Evolutionary conservation across 2,329 filamentous ascomycete species (phyloP).

Genomic region (Lecanicillium sp.): DNA sequence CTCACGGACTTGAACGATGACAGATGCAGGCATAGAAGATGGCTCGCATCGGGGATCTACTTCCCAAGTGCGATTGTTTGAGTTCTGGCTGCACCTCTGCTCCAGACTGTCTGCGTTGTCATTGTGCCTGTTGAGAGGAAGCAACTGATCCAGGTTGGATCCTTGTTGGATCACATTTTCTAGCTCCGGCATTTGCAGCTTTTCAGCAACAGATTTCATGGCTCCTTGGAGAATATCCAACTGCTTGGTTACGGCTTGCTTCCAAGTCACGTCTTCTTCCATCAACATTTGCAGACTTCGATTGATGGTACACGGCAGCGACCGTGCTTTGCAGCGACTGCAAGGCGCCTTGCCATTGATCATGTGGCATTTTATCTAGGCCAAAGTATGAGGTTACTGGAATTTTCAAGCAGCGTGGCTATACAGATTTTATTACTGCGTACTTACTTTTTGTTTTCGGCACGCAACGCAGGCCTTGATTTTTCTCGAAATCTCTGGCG

Average conservation of each 20-base stretch:
- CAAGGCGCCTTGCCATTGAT: conserved; percentile 30
- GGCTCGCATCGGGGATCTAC: conserved; percentile 10
- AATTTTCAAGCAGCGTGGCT: too few species aligned
- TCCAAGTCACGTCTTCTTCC: conserved; percentile 34
- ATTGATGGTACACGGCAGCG: conserved; percentile 34
- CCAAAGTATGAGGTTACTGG: neutral
- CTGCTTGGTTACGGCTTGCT: conserved; percentile 30
- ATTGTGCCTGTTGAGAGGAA: conserved; percentile 2
- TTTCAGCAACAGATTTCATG: conserved; percentile 16
- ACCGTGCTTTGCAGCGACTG: conserved; percentile 32
- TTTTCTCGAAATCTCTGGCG: conserved; percentile 28
- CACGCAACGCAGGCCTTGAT: conserved; percentile 32
- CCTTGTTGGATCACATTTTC: neutral
- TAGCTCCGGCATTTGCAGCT: neutral
- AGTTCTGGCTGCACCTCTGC: neutral
- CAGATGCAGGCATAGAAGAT: conserved; percentile 5
- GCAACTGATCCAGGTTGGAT: neutral
- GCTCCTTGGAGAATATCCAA: conserved; percentile 29
- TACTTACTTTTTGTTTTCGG: conserved; percentile 28
- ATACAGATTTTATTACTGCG: neutral
- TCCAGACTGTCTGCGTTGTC: conserved; percentile 19
- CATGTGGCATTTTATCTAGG: conserved; percentile 35
- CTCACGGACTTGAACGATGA: neutral
- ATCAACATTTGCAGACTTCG: conserved; percentile 35
- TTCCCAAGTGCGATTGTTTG: neutral